Evolutionary conservation across 768 basidiomycete species (phyloP).

Genomic region (Basidioascus undulatus): DNA sequence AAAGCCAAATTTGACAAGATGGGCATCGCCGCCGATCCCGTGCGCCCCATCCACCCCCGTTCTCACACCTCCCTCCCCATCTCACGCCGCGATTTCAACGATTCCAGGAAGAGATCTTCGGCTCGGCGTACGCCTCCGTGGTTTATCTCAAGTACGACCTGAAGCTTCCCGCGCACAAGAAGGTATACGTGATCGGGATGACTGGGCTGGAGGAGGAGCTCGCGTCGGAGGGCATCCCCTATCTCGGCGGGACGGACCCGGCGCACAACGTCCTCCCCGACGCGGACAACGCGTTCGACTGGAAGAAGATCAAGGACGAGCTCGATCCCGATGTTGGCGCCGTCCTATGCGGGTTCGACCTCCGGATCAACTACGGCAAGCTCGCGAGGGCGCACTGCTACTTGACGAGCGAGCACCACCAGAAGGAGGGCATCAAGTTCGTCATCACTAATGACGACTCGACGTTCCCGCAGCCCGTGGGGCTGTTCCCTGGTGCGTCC

Average conservation of each 20-base stretch:
- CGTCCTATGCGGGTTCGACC: conserved; percentile 83
- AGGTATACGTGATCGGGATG: conserved; percentile 89
- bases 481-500: conserved; percentile 47
- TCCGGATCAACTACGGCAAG: conserved; percentile 75
- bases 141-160: conserved; percentile 71
- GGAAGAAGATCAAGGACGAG: too few species aligned
- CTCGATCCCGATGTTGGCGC: conserved; percentile 58
- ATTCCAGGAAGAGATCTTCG: conserved; percentile 75
- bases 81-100: not conserved
- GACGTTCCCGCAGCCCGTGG: conserved; percentile 46
- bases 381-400: conserved; percentile 78
- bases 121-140: conserved; percentile 70
- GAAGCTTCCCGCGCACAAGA: conserved; percentile 70
- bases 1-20: conserved; percentile 78
- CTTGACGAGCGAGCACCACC: conserved; percentile 41
- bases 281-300: conserved; percentile 39
- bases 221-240: conserved; percentile 54
- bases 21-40: conserved; percentile 59
- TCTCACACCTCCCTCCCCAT: not conserved
- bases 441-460: conserved; percentile 81
- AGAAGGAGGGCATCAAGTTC: conserved; percentile 39
- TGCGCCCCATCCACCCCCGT: conserved; percentile 23
- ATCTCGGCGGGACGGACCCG: conserved; percentile 68
- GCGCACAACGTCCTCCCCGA: conserved; percentile 54
- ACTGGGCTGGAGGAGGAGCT: conserved; percentile 80